Percentiles rank a stretch among this genome's conserved stretches.
Evolutionary conservation across 225 moss, liverwort and hornwort species (phyloP).

Genomic region (Antitrichia curtipendula): DNA sequence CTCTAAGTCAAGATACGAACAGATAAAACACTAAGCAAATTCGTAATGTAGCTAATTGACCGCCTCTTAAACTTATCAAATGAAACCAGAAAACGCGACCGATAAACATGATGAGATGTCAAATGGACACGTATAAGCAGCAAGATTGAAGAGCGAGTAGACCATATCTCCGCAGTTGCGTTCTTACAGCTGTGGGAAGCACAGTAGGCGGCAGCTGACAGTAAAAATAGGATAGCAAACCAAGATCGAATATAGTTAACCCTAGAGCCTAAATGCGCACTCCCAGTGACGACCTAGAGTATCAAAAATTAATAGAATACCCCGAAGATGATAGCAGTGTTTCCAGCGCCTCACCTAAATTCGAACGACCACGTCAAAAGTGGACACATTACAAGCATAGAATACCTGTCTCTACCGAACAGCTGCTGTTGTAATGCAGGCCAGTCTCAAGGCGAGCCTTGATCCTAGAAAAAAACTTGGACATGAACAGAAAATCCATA

Average conservation of each 20-base stretch:
- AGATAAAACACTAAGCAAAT: neutral
- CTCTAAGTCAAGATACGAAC: neutral
- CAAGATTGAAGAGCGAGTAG: neutral
- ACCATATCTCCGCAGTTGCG: neutral
- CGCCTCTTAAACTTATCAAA: neutral
- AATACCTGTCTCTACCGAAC: slow-evolving; percentile 55
- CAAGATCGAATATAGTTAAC: slow-evolving; percentile 1
- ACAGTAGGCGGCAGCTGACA: neutral
- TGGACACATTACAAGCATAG: neutral
- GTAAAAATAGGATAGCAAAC: neutral
- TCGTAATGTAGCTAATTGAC: neutral
- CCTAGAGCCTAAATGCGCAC: neutral
- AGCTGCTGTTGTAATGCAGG: slow-evolving; percentile 55
- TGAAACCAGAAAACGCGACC: neutral
- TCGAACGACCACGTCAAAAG: neutral
- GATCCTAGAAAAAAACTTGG: slow-evolving; percentile 82
- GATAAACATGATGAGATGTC: neutral
- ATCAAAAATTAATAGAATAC: neutral
- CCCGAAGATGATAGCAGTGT: neutral
- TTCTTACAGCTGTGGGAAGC: neutral
- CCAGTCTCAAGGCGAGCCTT: slow-evolving; percentile 90
- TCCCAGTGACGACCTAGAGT: neutral
- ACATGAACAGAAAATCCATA: slow-evolving; percentile 51
- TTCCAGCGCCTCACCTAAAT: neutral
- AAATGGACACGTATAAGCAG: neutral